Base-by-base conservation (phyloP, 257 asterid genomes). In the Apocynum venetum region DNA sequence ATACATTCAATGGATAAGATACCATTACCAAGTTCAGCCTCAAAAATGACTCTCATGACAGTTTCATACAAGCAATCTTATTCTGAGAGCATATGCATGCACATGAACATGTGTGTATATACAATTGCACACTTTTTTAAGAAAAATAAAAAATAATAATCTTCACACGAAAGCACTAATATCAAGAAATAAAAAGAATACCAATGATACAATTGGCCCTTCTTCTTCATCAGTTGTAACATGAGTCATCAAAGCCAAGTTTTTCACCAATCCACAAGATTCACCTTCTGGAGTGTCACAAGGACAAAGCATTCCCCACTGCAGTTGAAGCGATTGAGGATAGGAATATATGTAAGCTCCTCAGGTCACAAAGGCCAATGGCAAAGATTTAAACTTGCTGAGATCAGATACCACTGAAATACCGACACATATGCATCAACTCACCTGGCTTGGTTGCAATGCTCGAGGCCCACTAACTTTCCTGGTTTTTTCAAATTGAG, bases 281-380 rank as follows among this genome's bases (percentile, higher is more conserved):
- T 95, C 99, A 82, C 99, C 99, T 87, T 93, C 99, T 52, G 99
- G 99, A 56, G 99, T 95, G 84, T 95, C 99, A 85, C 99, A 93
- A 47, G 99, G 99, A 74, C 99, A 95, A 83, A 95, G 86, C 98
- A 95, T 95, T 74, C 99, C 99, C 97, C 98, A 95, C 99, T 94
- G 91, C 48, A 78, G 65, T 82, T 73, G 69, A 82, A 83, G 71
- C 31, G 63, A 72, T 83, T 79, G 77, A 63, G 71, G 61, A 72
- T 71, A 72, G 74, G 35, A 46, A 44, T 59, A 75, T 20, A 78
- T 12, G 59, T 71, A 75, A 77, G 12, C 76, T 40, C 17, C 46
- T 13, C 44, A 59, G 8, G 17, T 2, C 17, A 75, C 14, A 38
- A 36, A 53, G 55, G 59, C 25, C 4, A 3, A 41, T 49, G 12